Conservation (phyloP, 2,329 filamentous ascomycete genomes). For the Paracorniculantispora psalliotae region DNA sequence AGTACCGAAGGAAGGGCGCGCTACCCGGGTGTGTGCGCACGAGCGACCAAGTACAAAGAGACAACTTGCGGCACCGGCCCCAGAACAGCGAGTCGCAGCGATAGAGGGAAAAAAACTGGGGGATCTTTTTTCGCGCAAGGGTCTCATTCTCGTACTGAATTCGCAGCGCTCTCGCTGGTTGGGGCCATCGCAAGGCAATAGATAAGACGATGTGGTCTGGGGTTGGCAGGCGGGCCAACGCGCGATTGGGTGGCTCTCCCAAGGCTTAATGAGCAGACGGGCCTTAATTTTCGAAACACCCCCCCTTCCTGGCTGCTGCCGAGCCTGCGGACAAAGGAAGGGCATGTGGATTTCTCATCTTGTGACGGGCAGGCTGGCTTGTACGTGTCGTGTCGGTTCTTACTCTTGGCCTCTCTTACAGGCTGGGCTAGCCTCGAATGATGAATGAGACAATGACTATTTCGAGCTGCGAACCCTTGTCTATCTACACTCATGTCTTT, state of each 20-base stretch:
- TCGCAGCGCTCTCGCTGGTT: background rate
- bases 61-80: background rate
- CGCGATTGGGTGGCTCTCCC: background rate
- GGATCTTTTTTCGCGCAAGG: background rate
- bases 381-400: background rate
- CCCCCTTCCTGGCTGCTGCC: background rate
- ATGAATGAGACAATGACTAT: constrained; percentile 3
- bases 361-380: background rate
- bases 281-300: background rate
- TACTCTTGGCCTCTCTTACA: background rate
- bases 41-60: background rate
- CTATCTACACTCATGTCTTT: background rate
- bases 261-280: background rate
- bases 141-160: background rate
- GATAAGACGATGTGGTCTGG: constrained; percentile 12
- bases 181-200: constrained; percentile 7
- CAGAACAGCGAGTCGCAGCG: background rate
- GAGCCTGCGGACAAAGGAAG: background rate
- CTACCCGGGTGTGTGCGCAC: background rate
- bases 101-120: background rate
- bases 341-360: constrained; percentile 4
- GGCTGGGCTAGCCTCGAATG: background rate
- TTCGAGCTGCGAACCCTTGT: background rate
- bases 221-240: constrained; percentile 1
- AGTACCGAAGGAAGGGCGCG: constrained; percentile 6